Evolutionary conservation across 306 rosid genomes (phyloP).

Genomic region (Cucurbita moschata): DNA sequence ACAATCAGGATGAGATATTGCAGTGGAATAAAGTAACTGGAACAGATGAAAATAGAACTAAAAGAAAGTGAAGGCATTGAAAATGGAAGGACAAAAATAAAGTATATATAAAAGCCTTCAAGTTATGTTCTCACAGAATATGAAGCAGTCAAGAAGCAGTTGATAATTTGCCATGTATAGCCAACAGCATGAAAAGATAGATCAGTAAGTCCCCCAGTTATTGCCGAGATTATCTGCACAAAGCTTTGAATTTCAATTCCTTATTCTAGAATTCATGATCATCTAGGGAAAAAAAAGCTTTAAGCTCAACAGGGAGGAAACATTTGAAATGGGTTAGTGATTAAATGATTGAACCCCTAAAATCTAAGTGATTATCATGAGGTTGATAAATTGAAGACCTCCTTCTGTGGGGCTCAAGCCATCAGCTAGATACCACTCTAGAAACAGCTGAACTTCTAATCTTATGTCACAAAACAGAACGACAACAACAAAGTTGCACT

Average conservation of each 20-base stretch:
- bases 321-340: background rate
- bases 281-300: background rate
- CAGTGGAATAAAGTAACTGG: background rate
- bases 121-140: conserved; percentile 72
- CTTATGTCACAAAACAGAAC: background rate
- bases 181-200: conserved; percentile 70
- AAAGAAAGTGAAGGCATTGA: background rate
- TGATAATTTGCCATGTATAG: conserved; percentile 75
- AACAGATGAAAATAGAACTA: background rate
- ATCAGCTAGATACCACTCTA: background rate
- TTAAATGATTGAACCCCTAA: background rate
- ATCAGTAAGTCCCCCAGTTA: conserved; percentile 88
- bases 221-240: conserved; percentile 91
- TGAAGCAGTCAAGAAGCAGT: conserved; percentile 93
- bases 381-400: background rate
- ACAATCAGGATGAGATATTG: background rate
- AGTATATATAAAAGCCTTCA: background rate
- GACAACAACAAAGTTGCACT: background rate
- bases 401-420: background rate
- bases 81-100: background rate
- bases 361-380: background rate
- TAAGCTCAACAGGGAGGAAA: background rate
- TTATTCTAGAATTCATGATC: conserved; percentile 4
- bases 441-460: background rate
- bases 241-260: conserved; percentile 1